Evolutionary conservation across 371 early-diverging fungal genomes (phyloP), one percentile per base, ranked within the genome.

Genomic region (Fennellomyces sp.): DNA sequence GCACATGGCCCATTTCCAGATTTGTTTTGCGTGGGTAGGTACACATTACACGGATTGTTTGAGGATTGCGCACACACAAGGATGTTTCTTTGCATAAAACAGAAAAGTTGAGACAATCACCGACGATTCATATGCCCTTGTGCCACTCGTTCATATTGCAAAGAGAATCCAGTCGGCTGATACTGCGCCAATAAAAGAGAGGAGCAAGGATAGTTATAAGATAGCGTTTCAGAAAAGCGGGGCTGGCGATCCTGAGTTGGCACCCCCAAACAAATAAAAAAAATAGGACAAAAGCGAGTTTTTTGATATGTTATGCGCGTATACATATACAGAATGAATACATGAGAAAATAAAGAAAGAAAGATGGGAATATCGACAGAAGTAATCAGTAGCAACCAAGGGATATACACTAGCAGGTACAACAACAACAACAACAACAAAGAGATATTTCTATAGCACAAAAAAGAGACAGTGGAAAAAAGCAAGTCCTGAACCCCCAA

Each of bases 401-500:
- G 21, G 33, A 52, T 19, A 33, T 29, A 29, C 33, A 52, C 21
- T 19, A 52, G 33, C n/a, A 52, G 30, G 28, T 17, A 28, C 45
- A 28, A 30, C 23, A 42, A 56, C 13, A 31, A n/a, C 17, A 31
- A 15, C 5, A 28, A 28, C 11, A 28, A 23, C 29, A 23, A 13
- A 49, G 23, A 31, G 52, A 52, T 52, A 52, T 52, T 33, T 33
- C 30, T 33, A 52, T 33, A 52, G 45, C 17, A 52, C 52, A 52
- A 52, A 54, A 23, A 39, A 26, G 28, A 53, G 26, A 47, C 13
- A 56, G 23, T 41, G 25, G 10, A 2, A 56, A 26, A 27, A 28
- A 15, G 35, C 50, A 49, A 15, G 19, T 49, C 19, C 28, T 36
- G 23, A n/a, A 53, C 35, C 36, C 3, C 21, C 21, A 7, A 38